Base-by-base conservation (phyloP, 805 yeast genomes). In the Priceomyces haplophilus region DNA sequence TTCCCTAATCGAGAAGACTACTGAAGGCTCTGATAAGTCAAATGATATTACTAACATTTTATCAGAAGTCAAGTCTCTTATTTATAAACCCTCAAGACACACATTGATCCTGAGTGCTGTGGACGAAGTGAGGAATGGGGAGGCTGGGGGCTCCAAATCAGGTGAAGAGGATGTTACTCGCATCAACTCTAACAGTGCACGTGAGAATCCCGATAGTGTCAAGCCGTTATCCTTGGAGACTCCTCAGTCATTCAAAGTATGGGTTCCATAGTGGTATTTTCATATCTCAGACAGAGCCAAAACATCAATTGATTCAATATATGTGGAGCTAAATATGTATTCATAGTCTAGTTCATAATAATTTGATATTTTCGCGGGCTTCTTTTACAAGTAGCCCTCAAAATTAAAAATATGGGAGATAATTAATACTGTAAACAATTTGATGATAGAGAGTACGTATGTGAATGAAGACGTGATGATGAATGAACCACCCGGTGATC, bases 171-270 rank as follows among this genome's bases (percentile, higher is more conserved):
- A 41, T 27, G 34, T 19, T 15, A 29, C 36, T n/a, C 43, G 38
- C 25, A 37, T 30, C 10, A 40, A 21, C 42, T 34, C 29, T 21
- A 32, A 30, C 19, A 29, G 19, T 20, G 37, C 12, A 16, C 12
- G 41, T 12, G 47, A 24, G n/a, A 34, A 37, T 17, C 13, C 43
- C 18, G 48, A 42, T 4, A 40, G 41, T 19, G 37, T 43, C 45
- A 65, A 61, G 43, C 75, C 76, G 5, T 46, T 68, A 32, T 70
- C 75, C 2, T 53, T 69, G 27, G 63, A 62, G 39, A 53, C 66
- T n/a, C 75, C 75, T 2, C 72, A 66, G 49, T 52, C 65, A 13
- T 71, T 69, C 51, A 69, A 68, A 51, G 67, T 71, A 12, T 71
- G 76, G 76, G 74, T 62, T 16, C 75, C 74, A 24, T 69, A 52